Percentiles rank a stretch among this genome's conserved stretches.
Evolutionary conservation across 1,139 yeast species (phyloP).

Genomic region (Sugiyamaella sp.): DNA sequence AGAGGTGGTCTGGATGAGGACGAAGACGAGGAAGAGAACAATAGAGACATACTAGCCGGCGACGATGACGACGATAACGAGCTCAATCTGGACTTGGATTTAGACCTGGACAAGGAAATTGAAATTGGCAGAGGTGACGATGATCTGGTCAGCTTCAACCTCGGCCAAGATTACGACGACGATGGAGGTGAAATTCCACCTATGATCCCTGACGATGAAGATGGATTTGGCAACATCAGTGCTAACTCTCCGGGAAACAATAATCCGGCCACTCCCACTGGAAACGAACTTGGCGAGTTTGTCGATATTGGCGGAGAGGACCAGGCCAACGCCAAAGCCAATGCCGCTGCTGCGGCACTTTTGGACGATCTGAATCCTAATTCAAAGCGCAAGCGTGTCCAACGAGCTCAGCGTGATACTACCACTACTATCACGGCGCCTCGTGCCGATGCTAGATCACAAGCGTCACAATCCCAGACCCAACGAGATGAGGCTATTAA

Average conservation of each 20-base stretch:
- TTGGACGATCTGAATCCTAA: constrained; percentile 16
- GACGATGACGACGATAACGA: constrained; percentile 29
- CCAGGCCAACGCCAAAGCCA: constrained; percentile 21
- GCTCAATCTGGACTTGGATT: constrained; percentile 51
- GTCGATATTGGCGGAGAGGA: constrained; percentile 24
- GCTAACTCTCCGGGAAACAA: constrained; percentile 12
- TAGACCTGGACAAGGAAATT: constrained; percentile 33
- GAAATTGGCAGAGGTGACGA: constrained; percentile 31
- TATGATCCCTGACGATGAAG: constrained; percentile 28
- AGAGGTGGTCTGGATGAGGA: constrained; percentile 27
- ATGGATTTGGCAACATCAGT: constrained; percentile 17
- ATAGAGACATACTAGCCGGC: constrained; percentile 23
- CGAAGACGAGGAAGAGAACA: constrained; percentile 27
- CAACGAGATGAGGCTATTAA: constrained; percentile 17
- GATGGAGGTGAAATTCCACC: constrained; percentile 12
- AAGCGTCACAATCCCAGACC: constrained; percentile 18
- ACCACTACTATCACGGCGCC: constrained; percentile 7
- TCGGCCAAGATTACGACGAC: constrained; percentile 16
- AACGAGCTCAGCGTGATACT: constrained; percentile 11
- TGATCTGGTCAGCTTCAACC: constrained; percentile 21
- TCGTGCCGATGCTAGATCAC: constrained; percentile 11
- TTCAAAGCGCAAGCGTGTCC: constrained; percentile 12
- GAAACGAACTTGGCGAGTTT: constrained; percentile 23
- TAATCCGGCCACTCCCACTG: constrained; percentile 20
- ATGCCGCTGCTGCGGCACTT: constrained; percentile 16